These are phyloP conservation scores for Euphrasia arctica DNA, from an alignment of 305 asterid genomes.

Conservation along the genomic window DNA sequence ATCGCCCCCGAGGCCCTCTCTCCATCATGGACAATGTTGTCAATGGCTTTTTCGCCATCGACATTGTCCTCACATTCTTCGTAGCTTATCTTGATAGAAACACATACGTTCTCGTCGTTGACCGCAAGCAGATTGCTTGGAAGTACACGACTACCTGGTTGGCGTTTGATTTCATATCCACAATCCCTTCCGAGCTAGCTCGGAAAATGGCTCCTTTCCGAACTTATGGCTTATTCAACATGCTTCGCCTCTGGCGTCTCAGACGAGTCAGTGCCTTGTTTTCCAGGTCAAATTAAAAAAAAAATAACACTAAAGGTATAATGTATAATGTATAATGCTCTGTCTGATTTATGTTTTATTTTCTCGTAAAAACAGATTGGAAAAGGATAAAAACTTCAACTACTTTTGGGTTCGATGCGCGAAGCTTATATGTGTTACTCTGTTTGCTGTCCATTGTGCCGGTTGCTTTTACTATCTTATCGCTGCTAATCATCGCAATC, in stretches of 20 bases:
- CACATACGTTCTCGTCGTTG: conserved; percentile 46
- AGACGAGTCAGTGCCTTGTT: conserved; percentile 52
- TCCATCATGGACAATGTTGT: conserved; percentile 46
- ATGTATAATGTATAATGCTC: no score
- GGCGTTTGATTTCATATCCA: conserved; percentile 46
- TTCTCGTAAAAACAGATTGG: conserved; percentile 40
- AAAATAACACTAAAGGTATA: no score
- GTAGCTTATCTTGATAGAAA: conserved; percentile 50
- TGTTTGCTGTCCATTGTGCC: conserved; percentile 51
- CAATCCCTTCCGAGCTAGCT: conserved; percentile 56
- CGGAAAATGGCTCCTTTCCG: conserved; percentile 33
- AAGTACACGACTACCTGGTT: conserved; percentile 49
- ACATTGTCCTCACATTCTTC: conserved; percentile 59
- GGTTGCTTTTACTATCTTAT: conserved; percentile 51
- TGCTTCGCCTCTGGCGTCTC: conserved; percentile 66
- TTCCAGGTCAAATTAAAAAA: conserved; percentile 31
- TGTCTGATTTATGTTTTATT: no score
- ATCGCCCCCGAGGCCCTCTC: conserved; percentile 39
- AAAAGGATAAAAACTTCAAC: conserved; percentile 50
- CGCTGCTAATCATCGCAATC: conserved; percentile 38
- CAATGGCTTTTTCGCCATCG: conserved; percentile 57
- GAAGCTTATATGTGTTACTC: conserved; percentile 53
- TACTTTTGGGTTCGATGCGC: conserved; percentile 61
- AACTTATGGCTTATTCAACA: conserved; percentile 46
- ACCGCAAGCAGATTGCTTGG: conserved; percentile 40